Evolutionary conservation across 129 eudicot species (phyloP).

Genomic region (Escallonia rubra): DNA sequence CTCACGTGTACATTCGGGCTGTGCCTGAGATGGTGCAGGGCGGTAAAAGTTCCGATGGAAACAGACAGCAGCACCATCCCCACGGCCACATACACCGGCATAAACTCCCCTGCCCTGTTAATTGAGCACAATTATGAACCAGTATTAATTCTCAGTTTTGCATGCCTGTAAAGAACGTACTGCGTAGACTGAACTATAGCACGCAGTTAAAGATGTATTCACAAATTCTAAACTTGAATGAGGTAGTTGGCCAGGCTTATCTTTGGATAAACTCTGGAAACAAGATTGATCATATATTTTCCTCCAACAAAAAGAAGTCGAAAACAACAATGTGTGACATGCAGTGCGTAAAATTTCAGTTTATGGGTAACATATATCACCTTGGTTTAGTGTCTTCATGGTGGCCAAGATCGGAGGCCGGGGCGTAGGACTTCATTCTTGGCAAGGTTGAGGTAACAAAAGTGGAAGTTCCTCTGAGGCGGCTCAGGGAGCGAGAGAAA

Average conservation of each 20-base stretch:
- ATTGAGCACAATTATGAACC: no score
- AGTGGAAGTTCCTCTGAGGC: constrained; percentile 23
- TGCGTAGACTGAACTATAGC: no score
- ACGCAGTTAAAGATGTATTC: no score
- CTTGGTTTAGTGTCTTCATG: constrained; percentile 27
- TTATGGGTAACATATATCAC: constrained; percentile 5
- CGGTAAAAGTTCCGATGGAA: constrained; percentile 47
- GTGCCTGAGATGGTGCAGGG: constrained; percentile 37
- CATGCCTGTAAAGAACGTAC: no score
- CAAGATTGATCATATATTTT: no score
- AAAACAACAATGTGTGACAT: no score
- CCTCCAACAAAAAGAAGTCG: no score
- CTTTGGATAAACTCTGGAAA: no score
- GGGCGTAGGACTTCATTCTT: constrained; percentile 32
- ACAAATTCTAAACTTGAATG: no score
- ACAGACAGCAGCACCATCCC: constrained; percentile 50
- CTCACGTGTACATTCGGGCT: constrained; percentile 58
- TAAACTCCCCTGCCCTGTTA: constrained; percentile 25
- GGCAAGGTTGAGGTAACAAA: constrained; percentile 53
- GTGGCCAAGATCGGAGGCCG: constrained; percentile 18
- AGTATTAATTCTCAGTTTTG: no score
- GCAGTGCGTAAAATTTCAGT: no score
- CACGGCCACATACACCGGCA: constrained; percentile 62
- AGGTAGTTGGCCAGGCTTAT: no score
- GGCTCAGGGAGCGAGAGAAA: background rate